Percentiles rank a stretch among this genome's conserved stretches.
These are phyloP conservation scores for Oryza australiensis DNA, from an alignment of 176 grass and related monocot species.

Conservation along the genomic window DNA sequence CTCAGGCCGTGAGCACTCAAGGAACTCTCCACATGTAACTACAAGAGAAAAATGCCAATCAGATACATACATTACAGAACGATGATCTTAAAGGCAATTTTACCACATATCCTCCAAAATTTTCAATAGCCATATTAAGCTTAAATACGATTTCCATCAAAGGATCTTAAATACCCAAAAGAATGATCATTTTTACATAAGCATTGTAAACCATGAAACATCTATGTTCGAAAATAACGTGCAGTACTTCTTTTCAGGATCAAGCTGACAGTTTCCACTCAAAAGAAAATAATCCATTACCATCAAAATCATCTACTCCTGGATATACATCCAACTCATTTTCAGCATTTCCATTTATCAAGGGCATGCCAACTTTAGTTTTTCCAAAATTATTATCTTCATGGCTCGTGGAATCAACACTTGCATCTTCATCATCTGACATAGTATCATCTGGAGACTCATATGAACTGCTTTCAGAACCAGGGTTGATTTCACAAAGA, in stretches of 20 bases:
- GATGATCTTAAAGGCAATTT: not conserved
- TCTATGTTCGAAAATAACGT: not conserved
- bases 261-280: not conserved
- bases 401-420: constrained; percentile 15
- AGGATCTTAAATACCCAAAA: constrained; percentile 30
- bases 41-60: constrained; percentile 33
- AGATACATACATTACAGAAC: constrained; percentile 24
- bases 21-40: constrained; percentile 92
- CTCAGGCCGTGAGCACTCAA: constrained; percentile 40
- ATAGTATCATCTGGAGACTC: constrained; percentile 36
- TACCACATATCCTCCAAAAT: not conserved
- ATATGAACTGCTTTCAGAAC: constrained; percentile 58
- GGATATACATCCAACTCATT: constrained; percentile 65
- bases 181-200: not conserved
- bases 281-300: constrained; percentile 47
- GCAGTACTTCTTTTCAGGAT: not conserved
- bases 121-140: not conserved
- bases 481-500: constrained; percentile 42
- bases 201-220: not conserved
- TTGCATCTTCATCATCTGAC: constrained; percentile 47
- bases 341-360: constrained; percentile 54
- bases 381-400: constrained; percentile 29
- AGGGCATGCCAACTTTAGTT: constrained; percentile 16
- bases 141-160: not conserved
- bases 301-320: constrained; percentile 86